Percentiles rank a stretch among this genome's conserved stretches.
Evolutionary conservation across 371 early-diverging fungal species (phyloP).

Genomic region (Chytridium lagenaria): DNA sequence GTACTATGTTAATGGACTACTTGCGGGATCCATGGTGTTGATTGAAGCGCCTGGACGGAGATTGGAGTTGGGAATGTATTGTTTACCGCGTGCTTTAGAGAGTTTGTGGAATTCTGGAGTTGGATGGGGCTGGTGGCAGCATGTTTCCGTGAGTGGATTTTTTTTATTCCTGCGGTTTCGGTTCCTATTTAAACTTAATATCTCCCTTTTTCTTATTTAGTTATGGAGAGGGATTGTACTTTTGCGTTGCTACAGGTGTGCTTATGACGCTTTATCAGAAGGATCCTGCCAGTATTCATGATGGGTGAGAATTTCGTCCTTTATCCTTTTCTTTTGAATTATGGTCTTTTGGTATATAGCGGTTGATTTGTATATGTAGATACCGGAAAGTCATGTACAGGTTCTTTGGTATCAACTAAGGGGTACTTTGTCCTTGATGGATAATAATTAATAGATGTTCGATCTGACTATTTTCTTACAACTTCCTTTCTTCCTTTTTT

Average conservation of each 20-base stretch:
- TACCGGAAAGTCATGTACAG: constrained; percentile 81
- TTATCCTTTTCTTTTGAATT: neutral
- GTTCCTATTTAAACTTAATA: neutral
- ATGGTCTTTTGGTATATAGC: neutral
- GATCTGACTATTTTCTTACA: neutral
- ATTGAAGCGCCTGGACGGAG: constrained; percentile 80
- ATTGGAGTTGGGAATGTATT: constrained; percentile 81
- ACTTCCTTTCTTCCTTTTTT: neutral
- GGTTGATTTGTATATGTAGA: constrained; percentile 10
- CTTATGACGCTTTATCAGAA: constrained; percentile 85
- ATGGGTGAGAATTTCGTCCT: too few relatives aligned
- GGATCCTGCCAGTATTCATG: constrained; percentile 72
- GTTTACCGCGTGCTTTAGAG: constrained; percentile 80
- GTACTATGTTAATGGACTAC: constrained; percentile 69
- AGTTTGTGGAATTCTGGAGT: constrained; percentile 66
- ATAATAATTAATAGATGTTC: neutral
- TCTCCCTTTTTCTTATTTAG: constrained; percentile 16
- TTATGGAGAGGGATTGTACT: constrained; percentile 56
- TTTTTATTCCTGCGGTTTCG: neutral
- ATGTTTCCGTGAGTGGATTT: constrained; percentile 37
- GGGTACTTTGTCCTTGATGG: neutral
- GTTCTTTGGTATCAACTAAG: constrained; percentile 81
- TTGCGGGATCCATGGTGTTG: constrained; percentile 72
- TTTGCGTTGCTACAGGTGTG: constrained; percentile 77
- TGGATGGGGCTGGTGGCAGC: constrained; percentile 41